Evolutionary conservation across 805 yeast genomes (phyloP), one percentile per base, ranked within the genome.

Genomic region (Cyberlindnera suaveolens): DNA sequence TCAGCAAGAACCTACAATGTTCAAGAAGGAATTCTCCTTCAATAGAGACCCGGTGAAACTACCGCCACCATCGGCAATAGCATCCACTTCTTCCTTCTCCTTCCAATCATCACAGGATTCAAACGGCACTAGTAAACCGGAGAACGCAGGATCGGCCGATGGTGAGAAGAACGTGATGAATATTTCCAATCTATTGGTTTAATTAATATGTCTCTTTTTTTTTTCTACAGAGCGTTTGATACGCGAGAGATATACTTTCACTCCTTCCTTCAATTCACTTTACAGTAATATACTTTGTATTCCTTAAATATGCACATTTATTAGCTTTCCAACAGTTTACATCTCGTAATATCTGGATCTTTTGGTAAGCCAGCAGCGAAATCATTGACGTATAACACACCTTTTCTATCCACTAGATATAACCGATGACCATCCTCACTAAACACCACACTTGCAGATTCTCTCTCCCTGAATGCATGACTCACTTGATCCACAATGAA

Each of bases 381-480:
- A 63, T 90, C 97, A 52, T 85, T 86, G 29, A 89, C 76, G 48
- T 81, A 80, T 37, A 89, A 65, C 1, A 78, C 62, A 0, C 97
- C 97, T 54, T 85, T 86, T 34, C 96, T 68, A 61, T 90, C 98
- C 14, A 88, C 72, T 4, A 79, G 73, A 52, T 78, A 82, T 16
- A 90, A 67, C 48, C 80, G 80, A 38, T 89, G 89, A 0, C 98
- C 97, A 57, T 85, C 87, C 9, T 78, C 72, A 31, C 90, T 82
- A 57, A 87, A 90, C 40, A 73, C 64, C 47, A 90, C 60, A 2
- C 89, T 71, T 0, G 97, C 96, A n/a, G 90, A 75, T 59, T 85
- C 93, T 31, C 78, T 68, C 33, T 72, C 75, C 39, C 88, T 71
- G 43, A 76, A 78, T 0, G 96, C 91, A 54, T 79, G 78, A 2